These are phyloP conservation scores for Mycena amicta DNA, from an alignment of 768 basidiomycete species.

Conservation along the genomic window DNA sequence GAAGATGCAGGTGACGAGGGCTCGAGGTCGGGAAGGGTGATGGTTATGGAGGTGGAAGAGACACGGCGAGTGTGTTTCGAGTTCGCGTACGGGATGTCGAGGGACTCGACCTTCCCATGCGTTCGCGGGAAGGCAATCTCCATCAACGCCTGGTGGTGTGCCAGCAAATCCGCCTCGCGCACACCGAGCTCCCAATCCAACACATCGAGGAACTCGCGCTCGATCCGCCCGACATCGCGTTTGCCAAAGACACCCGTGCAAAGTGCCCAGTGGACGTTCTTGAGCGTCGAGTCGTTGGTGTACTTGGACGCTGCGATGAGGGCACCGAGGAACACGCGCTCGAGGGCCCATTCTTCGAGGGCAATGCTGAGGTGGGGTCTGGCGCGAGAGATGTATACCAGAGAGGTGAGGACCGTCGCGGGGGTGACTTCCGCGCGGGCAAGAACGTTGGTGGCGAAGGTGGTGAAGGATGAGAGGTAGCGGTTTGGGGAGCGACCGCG, in stretches of 20 bases:
- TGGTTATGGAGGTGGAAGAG: not conserved
- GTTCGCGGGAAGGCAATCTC: not conserved
- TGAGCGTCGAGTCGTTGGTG: constrained; percentile 5
- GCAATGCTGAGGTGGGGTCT: constrained; percentile 51
- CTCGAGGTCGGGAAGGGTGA: not conserved
- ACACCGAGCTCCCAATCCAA: constrained; percentile 50
- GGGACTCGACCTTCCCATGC: no score
- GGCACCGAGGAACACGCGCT: constrained; percentile 10
- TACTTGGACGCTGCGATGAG: constrained; percentile 5
- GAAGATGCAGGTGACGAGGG: not conserved
- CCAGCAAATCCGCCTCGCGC: constrained; percentile 39
- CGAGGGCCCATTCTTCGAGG: constrained; percentile 37
- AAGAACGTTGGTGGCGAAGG: constrained; percentile 2
- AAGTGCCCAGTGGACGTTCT: constrained; percentile 62
- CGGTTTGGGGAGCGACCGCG: constrained; percentile 40
- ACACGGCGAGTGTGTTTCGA: not conserved
- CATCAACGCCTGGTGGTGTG: not conserved
- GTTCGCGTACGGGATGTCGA: not conserved
- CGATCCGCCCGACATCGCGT: constrained; percentile 52
- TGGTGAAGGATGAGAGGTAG: constrained; percentile 24
- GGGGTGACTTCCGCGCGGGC: not conserved
- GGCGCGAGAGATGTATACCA: constrained; percentile 39
- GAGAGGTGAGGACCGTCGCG: constrained; percentile 2
- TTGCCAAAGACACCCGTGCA: constrained; percentile 53
- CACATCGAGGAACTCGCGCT: constrained; percentile 55